Evolutionary conservation across 208 protist species (phyloP), one percentile per base, ranked within the genome.

Genomic region (Zelonia costaricensis): DNA sequence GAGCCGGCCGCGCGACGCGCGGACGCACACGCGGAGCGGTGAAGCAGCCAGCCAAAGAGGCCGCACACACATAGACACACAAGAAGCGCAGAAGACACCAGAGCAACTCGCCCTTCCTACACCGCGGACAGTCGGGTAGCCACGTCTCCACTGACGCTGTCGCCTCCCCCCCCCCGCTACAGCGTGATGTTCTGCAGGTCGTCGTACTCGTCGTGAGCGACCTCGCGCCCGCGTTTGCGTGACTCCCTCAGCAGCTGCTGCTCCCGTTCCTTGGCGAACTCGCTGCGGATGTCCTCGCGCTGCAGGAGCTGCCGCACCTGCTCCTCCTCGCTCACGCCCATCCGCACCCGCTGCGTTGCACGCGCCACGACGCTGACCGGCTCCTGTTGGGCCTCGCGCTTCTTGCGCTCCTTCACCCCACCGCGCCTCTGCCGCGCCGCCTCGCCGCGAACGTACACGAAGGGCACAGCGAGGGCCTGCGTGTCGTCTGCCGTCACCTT

Each of bases 301-400:
- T 87, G 81, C 47, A 92, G 75, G 18, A 90, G 66, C 39, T 74
- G 64, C 44, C 78, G 74, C 27, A 85, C 66, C 72, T 95, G 89
- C 57, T 86, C 74, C 60, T 93, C 89, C 58, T 92, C 84, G 57
- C 89, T 95, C 6, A 92, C 80, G 23, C 89, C 89, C 84, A 95
- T 89, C 55, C 80, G 78, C 22, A 95, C 80, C 30, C 84, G 76
- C 56, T 84, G 78, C 30, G 85, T 74, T 18, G 84, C 82, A 28
- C 65, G 68, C 63, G 87, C 84, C 23, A 95, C 55, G n/a, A 82
- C 80, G 35, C 75, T 78, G 16, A 62, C 59, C 13, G 43, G 48
- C 46, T 91, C 86, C 47, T 54, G 72, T 57, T 86, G 72, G 28
- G 75, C 69, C 67, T 85, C 72, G 9, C 83, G 76, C 58, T 83